A percentile compares a stretch with the other conserved stretches of the same genome.
These are phyloP conservation scores for Gracilaria caudata DNA, from an alignment of 23 red algal genomes.

Conservation along the genomic window DNA sequence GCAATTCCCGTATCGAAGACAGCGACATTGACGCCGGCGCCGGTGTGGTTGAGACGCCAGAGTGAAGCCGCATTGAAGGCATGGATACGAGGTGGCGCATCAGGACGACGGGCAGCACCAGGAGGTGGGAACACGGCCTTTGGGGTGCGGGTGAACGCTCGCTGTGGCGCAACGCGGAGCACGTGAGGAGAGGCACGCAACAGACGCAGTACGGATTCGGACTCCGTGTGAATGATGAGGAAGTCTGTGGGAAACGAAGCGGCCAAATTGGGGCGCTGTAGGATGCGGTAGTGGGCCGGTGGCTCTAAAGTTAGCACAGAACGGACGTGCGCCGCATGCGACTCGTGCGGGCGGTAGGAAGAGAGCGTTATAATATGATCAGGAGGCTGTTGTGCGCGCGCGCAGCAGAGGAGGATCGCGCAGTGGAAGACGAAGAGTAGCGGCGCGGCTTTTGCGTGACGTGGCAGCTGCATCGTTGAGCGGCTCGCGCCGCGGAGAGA, in stretches of 20 bases:
- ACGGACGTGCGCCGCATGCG: conserved; percentile 17
- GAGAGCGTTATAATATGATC: conserved; percentile 50
- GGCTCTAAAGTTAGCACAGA: conserved; percentile 20
- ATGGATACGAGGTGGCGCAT: conserved; percentile 35
- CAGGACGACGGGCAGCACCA: background rate
- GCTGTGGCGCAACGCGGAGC: conserved; percentile 22
- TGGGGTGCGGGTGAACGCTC: conserved; percentile 4
- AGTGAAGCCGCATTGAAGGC: conserved; percentile 62
- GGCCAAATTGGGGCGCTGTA: conserved; percentile 22
- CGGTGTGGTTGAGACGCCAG: conserved; percentile 64
- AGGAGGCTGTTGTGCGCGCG: background rate
- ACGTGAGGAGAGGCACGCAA: conserved; percentile 40
- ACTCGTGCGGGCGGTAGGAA: conserved; percentile 43
- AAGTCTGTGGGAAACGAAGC: conserved; percentile 62
- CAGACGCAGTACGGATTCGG: background rate
- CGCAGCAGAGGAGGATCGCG: background rate
- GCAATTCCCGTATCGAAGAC: conserved; percentile 88
- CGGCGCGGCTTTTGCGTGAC: background rate
- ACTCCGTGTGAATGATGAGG: conserved; percentile 35
- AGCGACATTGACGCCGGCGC: conserved; percentile 74
- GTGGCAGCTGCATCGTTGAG: background rate
- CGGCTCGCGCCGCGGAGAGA: background rate
- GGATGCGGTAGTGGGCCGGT: conserved; percentile 5
- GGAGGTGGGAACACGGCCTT: conserved; percentile 28
- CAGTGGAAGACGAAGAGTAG: background rate